Conservation (phyloP, 805 yeast species). For the Phaffomyces antillensis region DNA sequence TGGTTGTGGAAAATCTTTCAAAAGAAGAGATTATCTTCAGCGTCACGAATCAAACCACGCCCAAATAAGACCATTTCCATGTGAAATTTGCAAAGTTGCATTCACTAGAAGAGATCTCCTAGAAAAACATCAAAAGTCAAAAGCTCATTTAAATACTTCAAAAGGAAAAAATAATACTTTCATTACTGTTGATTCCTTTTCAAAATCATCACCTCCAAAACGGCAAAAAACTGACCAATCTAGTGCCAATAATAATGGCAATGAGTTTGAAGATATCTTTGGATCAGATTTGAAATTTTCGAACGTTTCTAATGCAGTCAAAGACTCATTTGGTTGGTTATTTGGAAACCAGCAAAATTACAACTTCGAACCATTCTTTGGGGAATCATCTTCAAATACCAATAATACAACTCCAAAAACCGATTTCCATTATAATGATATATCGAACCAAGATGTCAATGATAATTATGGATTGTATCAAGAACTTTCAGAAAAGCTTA, state of each 20-base stretch:
- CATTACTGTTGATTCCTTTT: neutral
- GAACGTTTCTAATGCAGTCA: conserved; percentile 14
- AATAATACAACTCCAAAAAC: neutral
- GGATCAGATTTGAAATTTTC: conserved; percentile 6
- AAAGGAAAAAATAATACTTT: neutral
- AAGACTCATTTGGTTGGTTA: conserved; percentile 21
- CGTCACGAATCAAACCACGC: conserved; percentile 28
- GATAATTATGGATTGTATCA: neutral
- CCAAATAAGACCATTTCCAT: conserved; percentile 22
- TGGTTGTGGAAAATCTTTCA: conserved; percentile 23
- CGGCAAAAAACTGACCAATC: neutral
- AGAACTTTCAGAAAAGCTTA: neutral
- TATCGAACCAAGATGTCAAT: neutral
- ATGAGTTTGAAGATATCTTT: neutral
- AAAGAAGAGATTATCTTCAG: conserved; percentile 29
- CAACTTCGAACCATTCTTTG: neutral
- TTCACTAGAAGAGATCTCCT: conserved; percentile 28
- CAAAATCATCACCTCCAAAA: neutral
- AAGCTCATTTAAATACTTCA: conserved; percentile 10
- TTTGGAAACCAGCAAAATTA: conserved; percentile 11
- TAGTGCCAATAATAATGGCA: neutral
- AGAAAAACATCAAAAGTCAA: conserved; percentile 26
- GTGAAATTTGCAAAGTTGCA: conserved; percentile 20
- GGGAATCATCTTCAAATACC: neutral
- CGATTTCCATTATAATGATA: neutral